Evolutionary conservation across 768 basidiomycete genomes (phyloP), one percentile per base, ranked within the genome.

Genomic region (Candolleomyces eurysporus): DNA sequence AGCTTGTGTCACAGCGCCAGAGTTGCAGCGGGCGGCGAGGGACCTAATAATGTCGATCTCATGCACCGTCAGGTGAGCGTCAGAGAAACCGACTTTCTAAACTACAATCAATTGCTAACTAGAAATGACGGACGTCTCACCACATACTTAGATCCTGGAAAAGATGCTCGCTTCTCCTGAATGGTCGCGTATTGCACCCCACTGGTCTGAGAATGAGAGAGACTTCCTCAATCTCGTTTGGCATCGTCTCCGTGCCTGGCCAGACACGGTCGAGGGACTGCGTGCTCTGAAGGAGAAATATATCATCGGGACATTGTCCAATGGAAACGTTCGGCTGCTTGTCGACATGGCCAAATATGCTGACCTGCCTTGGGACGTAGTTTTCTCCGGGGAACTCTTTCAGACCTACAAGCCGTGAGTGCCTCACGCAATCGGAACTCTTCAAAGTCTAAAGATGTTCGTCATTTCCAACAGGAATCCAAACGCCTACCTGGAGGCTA

Each of bases 161-260:
- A 61, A 66, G 16, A 81, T 90, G 75, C 78, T 90, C 16, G 69
- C 66, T 0, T 73, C 77, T 6, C 66, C 77, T 0, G 76, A 79
- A 30, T 90, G 87, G 86, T 65, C 75, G 0, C 71, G 78, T 30
- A 70, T 90, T n/a, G 79, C 77, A 0, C 46, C 69, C 0, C 19
- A 72, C 13, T 84, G 84, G 77, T 76, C 78, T 43, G 79, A 82
- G 14, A 52, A 67, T 3, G 77, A 76, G 11, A 78, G 85, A 17
- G 63, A 68, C 17, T 68, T 81, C 2, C 67, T 89, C 3, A 84
- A 80, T 11, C 65, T 78, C 2, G 69, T 78, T 3, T 90, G 89
- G 89, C 89, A 90, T 67, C 69, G 79, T n/a, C 68, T 89, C 2
- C 67, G 80, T 87, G 88, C 78, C 3, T 90, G 87, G 83, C 77